phyloP scores from a whole-genome alignment of 495 filamentous ascomycete species.

The Trichoderma virens region DNA sequence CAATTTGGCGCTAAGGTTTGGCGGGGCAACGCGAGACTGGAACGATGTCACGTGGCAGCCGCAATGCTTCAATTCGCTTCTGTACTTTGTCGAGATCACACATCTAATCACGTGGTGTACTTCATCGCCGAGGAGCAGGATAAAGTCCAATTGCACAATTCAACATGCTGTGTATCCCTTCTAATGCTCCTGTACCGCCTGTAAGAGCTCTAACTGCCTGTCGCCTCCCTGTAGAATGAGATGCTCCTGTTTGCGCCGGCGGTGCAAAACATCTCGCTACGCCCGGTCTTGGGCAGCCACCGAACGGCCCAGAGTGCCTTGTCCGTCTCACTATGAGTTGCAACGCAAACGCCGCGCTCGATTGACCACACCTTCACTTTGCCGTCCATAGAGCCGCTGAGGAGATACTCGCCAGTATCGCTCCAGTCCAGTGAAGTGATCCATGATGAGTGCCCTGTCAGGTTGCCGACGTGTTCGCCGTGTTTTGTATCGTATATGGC shows the following conservation, averaged over 20 bases:
- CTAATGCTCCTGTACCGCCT: not conserved
- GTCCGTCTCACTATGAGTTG: constrained; percentile 86
- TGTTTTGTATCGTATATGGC: constrained; percentile 84
- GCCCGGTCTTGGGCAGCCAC: constrained; percentile 71
- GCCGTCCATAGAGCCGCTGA: constrained; percentile 82
- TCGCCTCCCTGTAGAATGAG: constrained; percentile 87
- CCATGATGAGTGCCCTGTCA: constrained; percentile 73
- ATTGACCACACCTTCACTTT: constrained; percentile 95
- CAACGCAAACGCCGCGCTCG: constrained; percentile 72
- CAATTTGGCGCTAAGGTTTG: constrained; percentile 16
- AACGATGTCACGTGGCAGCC: constrained; percentile 26
- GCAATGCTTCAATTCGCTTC: not conserved
- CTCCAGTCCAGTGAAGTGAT: constrained; percentile 88
- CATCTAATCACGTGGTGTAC: not conserved
- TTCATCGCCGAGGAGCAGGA: too few relatives aligned
- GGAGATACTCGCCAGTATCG: constrained; percentile 83
- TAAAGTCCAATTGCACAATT: too few relatives aligned
- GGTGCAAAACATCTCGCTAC: constrained; percentile 78
- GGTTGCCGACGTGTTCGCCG: constrained; percentile 84
- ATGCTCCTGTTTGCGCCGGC: constrained; percentile 74
- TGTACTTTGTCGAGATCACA: not conserved
- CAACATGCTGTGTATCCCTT: not conserved
- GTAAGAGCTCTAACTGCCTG: constrained; percentile 44
- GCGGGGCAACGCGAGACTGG: constrained; percentile 30
- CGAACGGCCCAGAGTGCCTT: constrained; percentile 78